Conservation (phyloP, 2,329 filamentous ascomycete genomes). For the Chaetomium sp. region DNA sequence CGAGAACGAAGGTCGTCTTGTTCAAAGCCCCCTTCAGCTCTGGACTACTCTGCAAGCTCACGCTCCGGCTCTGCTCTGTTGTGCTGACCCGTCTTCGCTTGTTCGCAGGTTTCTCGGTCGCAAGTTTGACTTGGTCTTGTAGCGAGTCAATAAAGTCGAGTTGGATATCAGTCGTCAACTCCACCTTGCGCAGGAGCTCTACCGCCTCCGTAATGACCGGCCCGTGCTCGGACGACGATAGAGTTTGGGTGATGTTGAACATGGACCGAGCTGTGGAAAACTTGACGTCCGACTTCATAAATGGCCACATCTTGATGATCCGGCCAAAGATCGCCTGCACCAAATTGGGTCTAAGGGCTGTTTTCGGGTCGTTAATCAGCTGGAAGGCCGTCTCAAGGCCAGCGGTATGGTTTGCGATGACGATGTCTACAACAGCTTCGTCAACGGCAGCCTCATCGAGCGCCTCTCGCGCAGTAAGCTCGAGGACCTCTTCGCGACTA, state of each 20-base stretch:
- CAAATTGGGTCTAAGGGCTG: constrained; percentile 56
- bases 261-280: constrained; percentile 63
- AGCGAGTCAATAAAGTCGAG: constrained; percentile 72
- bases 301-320: constrained; percentile 71
- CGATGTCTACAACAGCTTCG: constrained; percentile 51
- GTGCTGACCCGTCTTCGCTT: constrained; percentile 81
- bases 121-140: constrained; percentile 71
- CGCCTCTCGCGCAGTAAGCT: constrained; percentile 48
- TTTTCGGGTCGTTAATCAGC: constrained; percentile 47
- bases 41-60: constrained; percentile 62
- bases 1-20: constrained; percentile 82
- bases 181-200: constrained; percentile 71
- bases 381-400: constrained; percentile 57
- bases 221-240: constrained; percentile 39
- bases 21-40: constrained; percentile 69
- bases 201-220: constrained; percentile 62
- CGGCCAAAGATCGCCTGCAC: constrained; percentile 67
- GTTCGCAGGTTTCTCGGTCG: constrained; percentile 69
- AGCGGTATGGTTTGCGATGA: constrained; percentile 55
- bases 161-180: constrained; percentile 73
- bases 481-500: constrained; percentile 51
- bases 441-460: constrained; percentile 41
- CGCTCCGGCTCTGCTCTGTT: constrained; percentile 63
- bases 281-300: constrained; percentile 66
- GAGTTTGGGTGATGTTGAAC: constrained; percentile 60